Percentiles rank a stretch among this genome's conserved stretches.
Conservation (phyloP, 2,329 filamentous ascomycete genomes). For the Penicillium capsulatum region DNA sequence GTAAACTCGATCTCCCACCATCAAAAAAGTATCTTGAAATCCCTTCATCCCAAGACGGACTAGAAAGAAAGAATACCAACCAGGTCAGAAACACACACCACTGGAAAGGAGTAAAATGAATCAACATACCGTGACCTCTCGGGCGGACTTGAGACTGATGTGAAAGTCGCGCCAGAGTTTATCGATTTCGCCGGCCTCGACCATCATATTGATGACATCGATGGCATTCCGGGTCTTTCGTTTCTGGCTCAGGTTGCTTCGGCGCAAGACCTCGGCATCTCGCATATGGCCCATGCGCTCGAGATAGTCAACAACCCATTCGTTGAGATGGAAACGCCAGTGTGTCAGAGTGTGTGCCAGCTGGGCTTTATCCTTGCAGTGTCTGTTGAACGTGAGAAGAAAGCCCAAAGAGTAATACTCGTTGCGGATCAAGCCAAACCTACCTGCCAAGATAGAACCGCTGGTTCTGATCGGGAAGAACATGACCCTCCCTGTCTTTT, state of each 20-base stretch:
- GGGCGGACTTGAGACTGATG: conserved; percentile 55
- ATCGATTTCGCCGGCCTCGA: conserved; percentile 54
- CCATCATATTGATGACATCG: conserved; percentile 62
- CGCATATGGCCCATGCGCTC: conserved; percentile 55
- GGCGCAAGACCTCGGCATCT: conserved; percentile 55
- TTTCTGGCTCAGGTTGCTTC: conserved; percentile 58
- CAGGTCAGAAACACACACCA: not conserved
- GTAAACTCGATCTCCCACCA: not conserved
- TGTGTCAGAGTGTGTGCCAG: conserved; percentile 69
- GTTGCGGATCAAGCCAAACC: conserved; percentile 9
- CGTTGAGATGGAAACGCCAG: conserved; percentile 71
- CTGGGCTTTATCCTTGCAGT: conserved; percentile 61
- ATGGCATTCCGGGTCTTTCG: conserved; percentile 59
- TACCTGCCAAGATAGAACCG: conserved; percentile 54
- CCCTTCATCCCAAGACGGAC: conserved; percentile 14
- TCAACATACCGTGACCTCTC: conserved; percentile 45
- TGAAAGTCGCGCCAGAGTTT: conserved; percentile 64
- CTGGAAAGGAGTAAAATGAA: not conserved
- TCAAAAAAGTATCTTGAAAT: not conserved
- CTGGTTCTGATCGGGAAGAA: conserved; percentile 43
- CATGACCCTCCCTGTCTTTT: conserved; percentile 42
- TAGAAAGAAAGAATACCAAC: not conserved
- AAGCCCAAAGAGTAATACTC: not conserved
- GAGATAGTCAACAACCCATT: conserved; percentile 64
- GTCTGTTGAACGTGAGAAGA: conserved; percentile 25